Percentiles rank a stretch among this genome's conserved stretches.
Evolutionary conservation across 2,329 filamentous ascomycete species (phyloP).

Genomic region (Ploettnerulaceae sp.): DNA sequence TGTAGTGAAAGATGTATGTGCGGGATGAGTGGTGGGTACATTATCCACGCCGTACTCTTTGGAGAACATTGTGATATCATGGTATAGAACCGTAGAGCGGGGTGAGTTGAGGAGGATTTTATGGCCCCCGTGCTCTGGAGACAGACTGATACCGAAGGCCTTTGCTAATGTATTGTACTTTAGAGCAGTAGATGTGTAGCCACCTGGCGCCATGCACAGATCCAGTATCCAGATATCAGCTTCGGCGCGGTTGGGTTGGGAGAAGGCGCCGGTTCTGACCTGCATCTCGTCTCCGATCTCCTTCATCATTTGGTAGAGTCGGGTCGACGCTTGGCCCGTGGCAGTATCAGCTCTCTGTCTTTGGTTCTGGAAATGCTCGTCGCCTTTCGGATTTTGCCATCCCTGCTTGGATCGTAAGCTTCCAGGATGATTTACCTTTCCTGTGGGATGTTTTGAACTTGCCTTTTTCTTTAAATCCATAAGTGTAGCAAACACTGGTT

Average conservation of each 20-base stretch:
- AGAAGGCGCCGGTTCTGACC: conserved; percentile 8
- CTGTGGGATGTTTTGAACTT: no score
- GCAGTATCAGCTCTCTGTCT: conserved; percentile 35
- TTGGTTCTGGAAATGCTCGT: conserved; percentile 40
- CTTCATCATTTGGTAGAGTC: conserved; percentile 41
- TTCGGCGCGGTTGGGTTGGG: neutral
- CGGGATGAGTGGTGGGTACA: conserved; percentile 15
- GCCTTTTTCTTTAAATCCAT: conserved; percentile 2
- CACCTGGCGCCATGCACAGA: conserved; percentile 25
- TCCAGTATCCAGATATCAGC: conserved; percentile 16
- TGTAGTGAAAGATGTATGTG: conserved; percentile 2
- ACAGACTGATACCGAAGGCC: conserved; percentile 20
- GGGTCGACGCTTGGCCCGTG: conserved; percentile 11
- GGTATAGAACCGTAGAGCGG: conserved; percentile 13
- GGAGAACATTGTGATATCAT: conserved; percentile 22
- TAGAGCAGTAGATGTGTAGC: conserved; percentile 21
- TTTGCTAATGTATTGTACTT: conserved; percentile 20
- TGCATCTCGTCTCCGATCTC: conserved; percentile 40
- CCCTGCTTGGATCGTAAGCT: conserved; percentile 35
- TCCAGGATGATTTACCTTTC: neutral
- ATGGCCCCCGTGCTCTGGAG: conserved; percentile 18
- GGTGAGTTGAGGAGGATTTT: conserved; percentile 11
- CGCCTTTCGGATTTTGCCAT: conserved; percentile 41
- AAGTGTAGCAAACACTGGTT: conserved; percentile 1
- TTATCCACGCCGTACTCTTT: conserved; percentile 18